Conservation (phyloP, 2,329 filamentous ascomycete genomes). For the Fusarium fujikuroi region DNA sequence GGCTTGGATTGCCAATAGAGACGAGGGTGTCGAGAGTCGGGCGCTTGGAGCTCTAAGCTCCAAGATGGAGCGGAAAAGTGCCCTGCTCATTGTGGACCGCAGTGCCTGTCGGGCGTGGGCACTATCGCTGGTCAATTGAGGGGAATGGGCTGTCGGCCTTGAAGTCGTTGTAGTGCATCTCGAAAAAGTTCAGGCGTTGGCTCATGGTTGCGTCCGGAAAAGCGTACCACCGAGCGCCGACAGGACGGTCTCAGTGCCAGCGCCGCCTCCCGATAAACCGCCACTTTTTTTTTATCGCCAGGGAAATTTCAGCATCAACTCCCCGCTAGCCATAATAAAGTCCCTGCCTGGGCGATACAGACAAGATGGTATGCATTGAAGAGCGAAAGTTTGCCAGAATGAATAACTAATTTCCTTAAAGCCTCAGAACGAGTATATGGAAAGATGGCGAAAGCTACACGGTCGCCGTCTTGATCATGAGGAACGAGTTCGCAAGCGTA, state of each 20-base stretch:
- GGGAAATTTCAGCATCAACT: conserved; percentile 45
- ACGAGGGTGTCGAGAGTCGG: conserved; percentile 39
- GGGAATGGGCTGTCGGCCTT: conserved; percentile 27
- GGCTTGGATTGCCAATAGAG: conserved; percentile 43
- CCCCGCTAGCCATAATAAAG: conserved; percentile 31
- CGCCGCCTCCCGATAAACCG: conserved; percentile 40
- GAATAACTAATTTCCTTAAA: conserved; percentile 50
- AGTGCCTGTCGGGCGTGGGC: conserved; percentile 40
- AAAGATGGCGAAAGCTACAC: conserved; percentile 72
- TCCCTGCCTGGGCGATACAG: conserved; percentile 41
- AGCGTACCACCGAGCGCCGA: conserved; percentile 49
- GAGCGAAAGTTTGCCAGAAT: not conserved
- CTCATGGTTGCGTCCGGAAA: conserved; percentile 44
- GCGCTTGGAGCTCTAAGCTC: conserved; percentile 63
- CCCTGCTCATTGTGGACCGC: conserved; percentile 62
- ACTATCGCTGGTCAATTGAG: conserved; percentile 40
- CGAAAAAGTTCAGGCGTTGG: conserved; percentile 43
- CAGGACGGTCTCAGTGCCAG: conserved; percentile 2
- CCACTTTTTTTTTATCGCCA: conserved; percentile 46
- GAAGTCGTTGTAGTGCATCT: conserved; percentile 31
- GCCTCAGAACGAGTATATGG: conserved; percentile 85
- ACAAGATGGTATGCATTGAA: conserved; percentile 48
- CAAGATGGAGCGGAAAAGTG: conserved; percentile 71
- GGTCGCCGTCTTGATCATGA: conserved; percentile 78
- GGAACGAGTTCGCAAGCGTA: conserved; percentile 86